Conservation (phyloP, 176 grass and related monocot species). For the Aegilops bicornis region DNA sequence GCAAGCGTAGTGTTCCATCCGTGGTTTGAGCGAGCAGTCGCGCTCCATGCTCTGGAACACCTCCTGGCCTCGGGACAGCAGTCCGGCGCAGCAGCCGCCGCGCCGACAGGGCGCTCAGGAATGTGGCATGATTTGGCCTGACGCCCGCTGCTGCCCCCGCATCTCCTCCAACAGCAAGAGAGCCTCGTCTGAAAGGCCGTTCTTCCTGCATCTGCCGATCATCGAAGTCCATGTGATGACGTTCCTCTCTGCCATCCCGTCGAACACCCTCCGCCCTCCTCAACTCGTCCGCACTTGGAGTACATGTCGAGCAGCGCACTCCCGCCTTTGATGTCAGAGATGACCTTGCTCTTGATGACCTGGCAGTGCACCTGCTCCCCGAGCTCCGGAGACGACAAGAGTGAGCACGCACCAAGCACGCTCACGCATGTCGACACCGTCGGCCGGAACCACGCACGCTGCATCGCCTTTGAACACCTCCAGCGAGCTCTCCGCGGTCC, state of each 20-base stretch:
- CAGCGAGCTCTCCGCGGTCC: constrained; percentile 46
- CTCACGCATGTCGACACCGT: constrained; percentile 71
- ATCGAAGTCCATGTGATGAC: constrained; percentile 91
- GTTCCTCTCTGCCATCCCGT: constrained; percentile 52
- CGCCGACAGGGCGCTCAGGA: constrained; percentile 67
- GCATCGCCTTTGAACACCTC: constrained; percentile 71
- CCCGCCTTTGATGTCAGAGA: constrained; percentile 48
- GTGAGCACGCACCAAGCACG: constrained; percentile 72
- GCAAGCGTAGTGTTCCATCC: constrained; percentile 90
- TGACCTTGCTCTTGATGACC: constrained; percentile 43
- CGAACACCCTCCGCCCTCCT: constrained; percentile 59
- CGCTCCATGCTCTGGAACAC: constrained; percentile 80
- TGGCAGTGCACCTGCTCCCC: constrained; percentile 82
- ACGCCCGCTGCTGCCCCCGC: constrained; percentile 18
- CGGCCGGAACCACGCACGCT: constrained; percentile 33
- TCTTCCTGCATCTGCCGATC: constrained; percentile 87
- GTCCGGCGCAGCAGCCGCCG: constrained; percentile 72
- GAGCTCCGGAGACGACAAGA: constrained; percentile 54
- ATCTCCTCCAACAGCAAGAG: constrained; percentile 63
- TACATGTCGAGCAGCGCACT: constrained; percentile 89
- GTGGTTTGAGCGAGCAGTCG: constrained; percentile 47
- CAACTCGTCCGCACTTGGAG: constrained; percentile 73
- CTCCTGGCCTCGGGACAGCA: constrained; percentile 59
- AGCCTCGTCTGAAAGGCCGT: constrained; percentile 59
- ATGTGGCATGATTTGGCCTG: constrained; percentile 69